phyloP scores from a whole-genome alignment of 1,284 basidiomycete species.

The Ceratobasidium sp. region DNA sequence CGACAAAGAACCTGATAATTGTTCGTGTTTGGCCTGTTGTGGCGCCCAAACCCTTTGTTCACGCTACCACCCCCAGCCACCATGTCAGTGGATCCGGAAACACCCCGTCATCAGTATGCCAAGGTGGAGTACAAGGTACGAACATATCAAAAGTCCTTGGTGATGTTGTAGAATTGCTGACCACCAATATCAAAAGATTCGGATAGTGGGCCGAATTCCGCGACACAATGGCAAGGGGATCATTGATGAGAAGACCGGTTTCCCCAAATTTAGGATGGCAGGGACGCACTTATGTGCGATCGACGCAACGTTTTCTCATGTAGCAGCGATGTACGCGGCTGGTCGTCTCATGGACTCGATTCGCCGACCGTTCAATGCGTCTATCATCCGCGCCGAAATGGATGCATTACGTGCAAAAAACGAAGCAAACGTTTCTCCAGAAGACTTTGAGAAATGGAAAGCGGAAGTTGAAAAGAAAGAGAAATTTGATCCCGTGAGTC shows the following conservation, averaged over 20 bases:
- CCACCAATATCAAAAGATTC: slow-evolving; percentile 8
- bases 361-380: slow-evolving; percentile 40
- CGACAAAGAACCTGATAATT: not conserved
- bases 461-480: not conserved
- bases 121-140: slow-evolving; percentile 5
- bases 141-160: too few species aligned
- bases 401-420: slow-evolving; percentile 16
- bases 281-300: slow-evolving; percentile 28
- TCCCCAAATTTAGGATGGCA: not conserved
- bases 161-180: too few species aligned
- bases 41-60: not conserved
- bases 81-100: slow-evolving; percentile 25
- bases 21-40: slow-evolving; percentile 4
- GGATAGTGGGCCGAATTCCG: slow-evolving; percentile 20
- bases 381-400: slow-evolving; percentile 40
- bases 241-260: not conserved
- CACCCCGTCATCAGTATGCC: slow-evolving; percentile 23
- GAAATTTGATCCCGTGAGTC: not conserved
- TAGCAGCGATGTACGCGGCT: slow-evolving; percentile 40
- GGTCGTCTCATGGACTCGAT: slow-evolving; percentile 31
- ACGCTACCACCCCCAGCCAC: not conserved
- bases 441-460: slow-evolving; percentile 32
- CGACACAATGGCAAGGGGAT: not conserved
- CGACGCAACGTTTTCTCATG: slow-evolving; percentile 28
- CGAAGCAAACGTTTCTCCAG: not conserved